These are phyloP conservation scores for Puccinia triticina DNA, from an alignment of 1,284 basidiomycete genomes.

Conservation along the genomic window DNA sequence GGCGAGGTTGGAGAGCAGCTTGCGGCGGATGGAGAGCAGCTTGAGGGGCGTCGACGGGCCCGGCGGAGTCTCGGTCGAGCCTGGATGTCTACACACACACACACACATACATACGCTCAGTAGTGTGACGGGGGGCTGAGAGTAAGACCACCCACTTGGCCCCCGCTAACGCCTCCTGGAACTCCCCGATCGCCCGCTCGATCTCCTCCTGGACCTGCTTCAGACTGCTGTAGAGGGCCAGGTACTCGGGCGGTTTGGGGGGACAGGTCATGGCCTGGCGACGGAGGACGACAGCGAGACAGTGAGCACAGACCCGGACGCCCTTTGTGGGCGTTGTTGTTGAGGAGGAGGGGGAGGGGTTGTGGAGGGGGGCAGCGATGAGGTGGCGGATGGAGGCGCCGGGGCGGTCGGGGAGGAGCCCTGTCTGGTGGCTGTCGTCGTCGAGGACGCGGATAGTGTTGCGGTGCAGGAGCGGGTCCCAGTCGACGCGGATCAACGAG, in stretches of 20 bases:
- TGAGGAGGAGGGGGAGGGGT: conserved; percentile 52
- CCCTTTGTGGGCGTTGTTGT: conserved; percentile 54
- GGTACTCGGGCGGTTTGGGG: conserved; percentile 55
- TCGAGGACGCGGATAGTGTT: not conserved
- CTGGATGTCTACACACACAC: not conserved
- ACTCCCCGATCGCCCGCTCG: conserved; percentile 69
- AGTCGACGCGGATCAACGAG: conserved; percentile 37
- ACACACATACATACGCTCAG: too few species aligned
- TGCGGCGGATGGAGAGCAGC: conserved; percentile 23
- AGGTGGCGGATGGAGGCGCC: not conserved
- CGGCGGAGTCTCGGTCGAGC: not conserved
- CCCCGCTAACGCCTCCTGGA: conserved; percentile 70
- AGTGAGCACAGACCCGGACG: conserved; percentile 59
- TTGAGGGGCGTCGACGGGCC: not conserved
- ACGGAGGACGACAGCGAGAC: conserved; percentile 56
- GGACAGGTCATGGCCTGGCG: conserved; percentile 54
- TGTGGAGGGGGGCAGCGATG: conserved; percentile 52
- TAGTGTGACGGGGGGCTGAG: too few species aligned
- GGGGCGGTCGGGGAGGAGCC: too few species aligned
- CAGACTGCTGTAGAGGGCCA: conserved; percentile 67
- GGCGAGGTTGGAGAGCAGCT: conserved; percentile 18
- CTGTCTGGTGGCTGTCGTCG: too few species aligned
- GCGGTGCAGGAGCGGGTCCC: not conserved
- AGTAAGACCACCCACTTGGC: conserved; percentile 64
- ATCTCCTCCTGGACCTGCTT: conserved; percentile 77